phyloP scores from a whole-genome alignment of 75 land plant species.

The Sequoia sempervirens region DNA sequence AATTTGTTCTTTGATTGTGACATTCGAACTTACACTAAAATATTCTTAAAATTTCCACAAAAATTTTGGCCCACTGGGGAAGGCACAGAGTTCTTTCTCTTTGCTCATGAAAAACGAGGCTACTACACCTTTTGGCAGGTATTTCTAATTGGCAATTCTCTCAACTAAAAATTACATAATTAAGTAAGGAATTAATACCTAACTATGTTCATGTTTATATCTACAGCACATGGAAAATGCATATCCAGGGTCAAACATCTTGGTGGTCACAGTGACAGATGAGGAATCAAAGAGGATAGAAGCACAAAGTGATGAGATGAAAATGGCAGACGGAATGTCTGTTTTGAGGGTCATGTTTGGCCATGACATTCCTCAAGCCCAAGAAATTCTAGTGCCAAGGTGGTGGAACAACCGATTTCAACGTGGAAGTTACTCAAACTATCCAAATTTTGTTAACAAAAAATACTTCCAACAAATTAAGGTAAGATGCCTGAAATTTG shows the following conservation, averaged over 20 bases:
- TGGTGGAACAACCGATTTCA: slow-evolving; percentile 51
- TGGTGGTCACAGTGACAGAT: slow-evolving; percentile 71
- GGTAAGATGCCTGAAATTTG: background rate
- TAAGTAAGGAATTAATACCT: background rate
- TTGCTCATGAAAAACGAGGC: slow-evolving; percentile 52
- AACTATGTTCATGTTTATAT: background rate
- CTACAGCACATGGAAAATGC: slow-evolving; percentile 56
- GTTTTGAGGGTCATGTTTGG: slow-evolving; percentile 66
- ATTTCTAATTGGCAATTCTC: background rate
- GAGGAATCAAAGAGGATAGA: slow-evolving; percentile 72
- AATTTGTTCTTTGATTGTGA: slow-evolving; percentile 19
- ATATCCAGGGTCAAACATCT: slow-evolving; percentile 50
- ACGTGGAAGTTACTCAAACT: slow-evolving; percentile 54
- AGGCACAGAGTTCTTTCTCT: slow-evolving; percentile 54
- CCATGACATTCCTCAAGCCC: slow-evolving; percentile 40
- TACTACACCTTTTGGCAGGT: slow-evolving; percentile 72
- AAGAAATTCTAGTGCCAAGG: slow-evolving; percentile 50
- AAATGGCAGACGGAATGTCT: slow-evolving; percentile 47
- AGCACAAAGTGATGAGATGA: slow-evolving; percentile 46
- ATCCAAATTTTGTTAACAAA: slow-evolving; percentile 34
- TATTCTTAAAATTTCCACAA: slow-evolving; percentile 56
- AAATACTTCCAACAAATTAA: background rate
- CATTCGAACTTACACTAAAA: slow-evolving; percentile 66
- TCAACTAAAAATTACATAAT: background rate
- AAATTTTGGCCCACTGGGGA: slow-evolving; percentile 55